These are phyloP conservation scores for Cocos nucifera DNA, from an alignment of 176 grass and related monocot genomes.

Conservation along the genomic window DNA sequence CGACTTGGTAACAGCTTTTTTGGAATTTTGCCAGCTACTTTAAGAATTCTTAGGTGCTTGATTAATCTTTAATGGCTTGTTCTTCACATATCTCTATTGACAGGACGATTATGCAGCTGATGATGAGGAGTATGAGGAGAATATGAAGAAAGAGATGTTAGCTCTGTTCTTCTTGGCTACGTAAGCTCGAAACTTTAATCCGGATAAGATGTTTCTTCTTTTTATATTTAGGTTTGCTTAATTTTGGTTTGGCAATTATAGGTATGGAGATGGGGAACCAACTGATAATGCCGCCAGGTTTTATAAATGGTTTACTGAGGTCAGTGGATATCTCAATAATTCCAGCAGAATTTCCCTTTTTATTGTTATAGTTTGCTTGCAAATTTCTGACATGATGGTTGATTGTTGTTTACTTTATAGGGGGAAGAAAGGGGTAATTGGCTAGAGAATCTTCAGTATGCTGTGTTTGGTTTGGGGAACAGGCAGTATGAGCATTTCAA, in stretches of 20 bases:
- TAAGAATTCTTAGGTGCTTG: not conserved
- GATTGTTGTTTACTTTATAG: conserved; percentile 15
- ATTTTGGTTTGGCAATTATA: conserved; percentile 27
- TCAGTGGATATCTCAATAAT: not conserved
- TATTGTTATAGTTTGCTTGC: not conserved
- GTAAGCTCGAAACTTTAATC: conserved; percentile 26
- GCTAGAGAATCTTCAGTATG: conserved; percentile 59
- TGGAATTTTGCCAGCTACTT: not conserved
- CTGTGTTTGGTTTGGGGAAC: conserved; percentile 79
- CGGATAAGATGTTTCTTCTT: not conserved
- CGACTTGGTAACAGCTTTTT: conserved; percentile 52
- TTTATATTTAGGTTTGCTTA: not conserved
- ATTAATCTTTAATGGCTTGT: not conserved
- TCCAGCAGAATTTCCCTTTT: not conserved
- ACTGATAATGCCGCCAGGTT: conserved; percentile 90
- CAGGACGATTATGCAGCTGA: conserved; percentile 80
- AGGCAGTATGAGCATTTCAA: conserved; percentile 95
- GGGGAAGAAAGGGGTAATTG: conserved; percentile 56
- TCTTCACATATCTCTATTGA: not conserved
- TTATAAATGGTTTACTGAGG: conserved; percentile 93
- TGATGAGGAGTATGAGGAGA: conserved; percentile 81
- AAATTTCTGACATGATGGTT: not conserved
- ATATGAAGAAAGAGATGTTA: conserved; percentile 65
- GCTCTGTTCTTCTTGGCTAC: conserved; percentile 75
- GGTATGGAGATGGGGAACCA: conserved; percentile 89